Evolutionary conservation across 441 rosid genomes (phyloP), one percentile per base, ranked within the genome.

Genomic region (Gossypium aridum): DNA sequence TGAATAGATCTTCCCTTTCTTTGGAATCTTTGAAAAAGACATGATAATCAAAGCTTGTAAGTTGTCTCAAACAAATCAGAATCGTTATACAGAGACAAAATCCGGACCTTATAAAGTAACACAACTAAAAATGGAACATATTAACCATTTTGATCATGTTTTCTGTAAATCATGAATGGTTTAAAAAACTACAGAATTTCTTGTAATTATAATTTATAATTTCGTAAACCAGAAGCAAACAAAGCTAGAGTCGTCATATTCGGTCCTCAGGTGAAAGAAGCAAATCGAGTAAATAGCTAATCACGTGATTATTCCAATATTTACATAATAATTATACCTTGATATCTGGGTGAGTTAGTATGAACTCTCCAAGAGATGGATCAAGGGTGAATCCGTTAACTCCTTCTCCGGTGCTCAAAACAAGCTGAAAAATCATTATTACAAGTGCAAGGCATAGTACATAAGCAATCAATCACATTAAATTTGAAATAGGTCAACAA

Each of bases 1-100:
- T 0, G 99, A 96, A 82, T 96, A 96, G 65, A 96, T 96, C 85
- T 87, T 92, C 64, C 99, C 98, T 79, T 88, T 92, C 83, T 82
- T 88, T 9, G 99, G 99, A 80, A 92, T 93, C 98, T 95, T 72
- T 54, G 12, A 43, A 75, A 61, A 72, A 19, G 26, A 55, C 16
- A 55, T 43, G 14, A 53, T 8, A 69, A 54, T 17, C 3, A 55
- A 28, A 10, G 63, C 10, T 55, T 70, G 13, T 2, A 34, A 28
- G 22, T 55, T 54, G 26, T 75, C 65, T 2, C 75, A 10, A 56
- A 6, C n/a, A 76, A 68, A 51, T n/a, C 20, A 68, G 43, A 49
- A 22, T 14, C 53, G 14, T 6, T 14, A 23, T 20, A 49, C 51
- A 47, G 39, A 68, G 39, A 68, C 61, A 26, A 51, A n/a, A 3